Evolutionary conservation across 192 early-diverging fungal species (phyloP).

Genomic region (Rhizoclosmatium sp.): DNA sequence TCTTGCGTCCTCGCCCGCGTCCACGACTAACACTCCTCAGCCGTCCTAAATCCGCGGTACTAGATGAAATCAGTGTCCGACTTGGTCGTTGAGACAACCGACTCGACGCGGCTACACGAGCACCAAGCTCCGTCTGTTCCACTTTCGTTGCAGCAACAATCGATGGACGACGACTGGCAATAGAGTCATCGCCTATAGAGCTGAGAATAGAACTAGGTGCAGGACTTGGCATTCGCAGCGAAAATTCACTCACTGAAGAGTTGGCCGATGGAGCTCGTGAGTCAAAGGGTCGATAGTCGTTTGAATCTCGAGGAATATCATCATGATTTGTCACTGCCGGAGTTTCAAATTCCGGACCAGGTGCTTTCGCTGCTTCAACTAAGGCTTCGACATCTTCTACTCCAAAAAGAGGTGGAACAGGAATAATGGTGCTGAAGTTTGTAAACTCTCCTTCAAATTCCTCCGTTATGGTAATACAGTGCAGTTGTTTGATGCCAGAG

Average conservation of each 20-base stretch:
- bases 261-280: neutral
- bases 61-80: neutral
- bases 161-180: neutral
- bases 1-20: neutral
- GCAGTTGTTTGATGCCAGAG: neutral
- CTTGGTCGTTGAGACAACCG: slow-evolving; percentile 1
- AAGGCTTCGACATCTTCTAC: slow-evolving; percentile 19
- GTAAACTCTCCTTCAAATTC: slow-evolving; percentile 13
- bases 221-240: neutral
- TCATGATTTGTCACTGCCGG: neutral
- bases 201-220: no score
- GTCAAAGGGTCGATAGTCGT: neutral
- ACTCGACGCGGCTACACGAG: neutral
- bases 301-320: neutral
- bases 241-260: neutral
- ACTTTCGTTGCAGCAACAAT: neutral
- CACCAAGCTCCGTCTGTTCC: slow-evolving; percentile 6
- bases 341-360: neutral
- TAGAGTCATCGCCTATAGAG: no score
- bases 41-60: slow-evolving; percentile 1
- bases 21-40: neutral
- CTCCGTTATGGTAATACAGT: slow-evolving; percentile 7
- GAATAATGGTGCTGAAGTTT: no score
- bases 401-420: slow-evolving; percentile 25
- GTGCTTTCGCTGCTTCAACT: neutral